Evolutionary conservation across 257 asterid genomes (phyloP).

Genomic region (Handroanthus guayacan): DNA sequence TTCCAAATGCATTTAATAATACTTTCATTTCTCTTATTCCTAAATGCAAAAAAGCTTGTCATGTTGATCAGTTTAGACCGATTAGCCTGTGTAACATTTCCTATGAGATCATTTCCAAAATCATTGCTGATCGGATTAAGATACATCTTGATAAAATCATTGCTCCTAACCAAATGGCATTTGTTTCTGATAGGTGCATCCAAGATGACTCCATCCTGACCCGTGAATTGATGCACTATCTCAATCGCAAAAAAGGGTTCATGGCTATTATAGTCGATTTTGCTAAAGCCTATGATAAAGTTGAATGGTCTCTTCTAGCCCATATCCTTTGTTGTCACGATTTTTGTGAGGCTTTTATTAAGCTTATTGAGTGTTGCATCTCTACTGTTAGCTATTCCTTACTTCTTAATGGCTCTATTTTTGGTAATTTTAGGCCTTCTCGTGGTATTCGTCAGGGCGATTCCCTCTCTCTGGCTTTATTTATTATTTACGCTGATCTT

Average conservation of each 20-base stretch:
- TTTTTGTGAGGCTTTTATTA: not conserved
- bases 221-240: not conserved
- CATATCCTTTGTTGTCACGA: not conserved
- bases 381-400: not conserved
- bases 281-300: not conserved
- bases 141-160: not conserved
- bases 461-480: not conserved
- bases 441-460: not conserved
- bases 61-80: not conserved
- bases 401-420: not conserved
- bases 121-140: not conserved
- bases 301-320: not conserved
- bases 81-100: not conserved
- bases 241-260: not conserved
- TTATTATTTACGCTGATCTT: not conserved
- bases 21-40: not conserved
- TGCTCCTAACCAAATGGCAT: not conserved
- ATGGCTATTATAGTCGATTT: not conserved
- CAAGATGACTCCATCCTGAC: not conserved
- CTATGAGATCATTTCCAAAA: not conserved
- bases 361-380: not conserved
- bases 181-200: not conserved
- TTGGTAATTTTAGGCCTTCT: not conserved
- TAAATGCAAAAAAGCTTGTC: not conserved
- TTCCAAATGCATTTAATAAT: not conserved